Conservation (phyloP, 176 grass and related monocot species). For the Rhynchospora pubera region DNA sequence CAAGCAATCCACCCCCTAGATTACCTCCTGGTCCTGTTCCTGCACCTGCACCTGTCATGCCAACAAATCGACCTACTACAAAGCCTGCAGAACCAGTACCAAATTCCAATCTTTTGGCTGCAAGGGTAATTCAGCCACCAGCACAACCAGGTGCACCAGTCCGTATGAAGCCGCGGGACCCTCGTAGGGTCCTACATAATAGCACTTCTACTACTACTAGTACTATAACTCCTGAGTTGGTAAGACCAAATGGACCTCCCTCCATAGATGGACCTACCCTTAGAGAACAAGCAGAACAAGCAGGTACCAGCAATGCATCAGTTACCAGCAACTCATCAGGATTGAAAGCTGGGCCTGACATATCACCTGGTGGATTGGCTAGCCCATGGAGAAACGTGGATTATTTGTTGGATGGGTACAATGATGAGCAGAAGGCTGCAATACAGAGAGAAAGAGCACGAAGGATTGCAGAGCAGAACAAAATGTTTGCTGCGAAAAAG, state of each 20-base stretch:
- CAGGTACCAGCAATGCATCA: conserved; percentile 9
- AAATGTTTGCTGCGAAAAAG: conserved; percentile 75
- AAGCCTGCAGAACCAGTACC: conserved; percentile 36
- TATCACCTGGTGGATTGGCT: conserved; percentile 22
- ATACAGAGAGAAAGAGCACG: conserved; percentile 97
- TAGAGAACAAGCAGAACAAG: not conserved
- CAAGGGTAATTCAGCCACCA: conserved; percentile 25
- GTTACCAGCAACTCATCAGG: conserved; percentile 3
- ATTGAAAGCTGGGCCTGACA: conserved; percentile 19
- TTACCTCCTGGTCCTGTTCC: conserved; percentile 22
- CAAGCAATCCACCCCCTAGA: conserved; percentile 8
- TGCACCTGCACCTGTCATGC: conserved; percentile 19
- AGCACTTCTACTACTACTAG: conserved; percentile 39
- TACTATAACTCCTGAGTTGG: conserved; percentile 29
- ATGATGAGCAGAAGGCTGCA: conserved; percentile 79
- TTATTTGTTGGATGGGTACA: conserved; percentile 81
- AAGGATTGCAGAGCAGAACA: conserved; percentile 74
- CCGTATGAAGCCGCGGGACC: conserved; percentile 92
- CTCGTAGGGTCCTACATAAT: conserved; percentile 61
- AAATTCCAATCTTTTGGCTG: conserved; percentile 30
- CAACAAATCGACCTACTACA: conserved; percentile 25
- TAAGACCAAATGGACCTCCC: conserved; percentile 39
- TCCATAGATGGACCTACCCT: conserved; percentile 25
- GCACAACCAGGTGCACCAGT: conserved; percentile 26
- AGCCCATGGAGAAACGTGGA: conserved; percentile 64